These are phyloP conservation scores for Camelina sativa DNA, from an alignment of 345 rosid genomes.

Conservation along the genomic window DNA sequence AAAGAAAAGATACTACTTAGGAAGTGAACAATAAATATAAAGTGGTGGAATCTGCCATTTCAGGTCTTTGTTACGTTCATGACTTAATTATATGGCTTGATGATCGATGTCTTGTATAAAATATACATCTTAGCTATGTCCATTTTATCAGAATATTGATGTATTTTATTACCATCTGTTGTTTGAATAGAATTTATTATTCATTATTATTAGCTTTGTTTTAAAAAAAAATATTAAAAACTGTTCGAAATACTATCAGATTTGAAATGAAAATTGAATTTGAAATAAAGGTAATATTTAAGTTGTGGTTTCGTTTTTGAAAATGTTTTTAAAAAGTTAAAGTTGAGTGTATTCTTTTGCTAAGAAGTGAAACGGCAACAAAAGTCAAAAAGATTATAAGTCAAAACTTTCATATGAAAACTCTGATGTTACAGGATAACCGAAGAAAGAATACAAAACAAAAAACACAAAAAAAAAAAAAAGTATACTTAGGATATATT, in stretches of 20 bases:
- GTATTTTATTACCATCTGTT: background rate
- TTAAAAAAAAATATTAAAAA: background rate
- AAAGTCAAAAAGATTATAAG: constrained; percentile 29
- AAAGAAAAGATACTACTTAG: constrained; percentile 6
- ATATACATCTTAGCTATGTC: background rate
- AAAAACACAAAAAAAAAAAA: background rate
- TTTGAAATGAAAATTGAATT: constrained; percentile 3
- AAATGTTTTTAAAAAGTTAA: background rate
- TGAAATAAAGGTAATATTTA: constrained; percentile 6
- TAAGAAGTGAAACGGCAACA: constrained; percentile 1
- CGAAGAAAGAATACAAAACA: constrained; percentile 1
- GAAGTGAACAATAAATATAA: constrained; percentile 4
- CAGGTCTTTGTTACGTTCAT: constrained; percentile 26
- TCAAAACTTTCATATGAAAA: constrained; percentile 19
- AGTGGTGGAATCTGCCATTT: constrained; percentile 37
- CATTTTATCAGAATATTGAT: background rate
- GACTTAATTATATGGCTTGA: background rate
- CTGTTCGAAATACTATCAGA: background rate
- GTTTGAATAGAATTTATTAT: background rate
- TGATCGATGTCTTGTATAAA: background rate
- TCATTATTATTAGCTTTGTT: background rate
- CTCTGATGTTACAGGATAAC: constrained; percentile 13
- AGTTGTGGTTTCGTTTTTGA: background rate
- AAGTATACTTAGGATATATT: background rate
- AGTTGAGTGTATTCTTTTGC: background rate